Conservation (phyloP, 371 early-diverging fungal species). For the Mortierella sp. region DNA sequence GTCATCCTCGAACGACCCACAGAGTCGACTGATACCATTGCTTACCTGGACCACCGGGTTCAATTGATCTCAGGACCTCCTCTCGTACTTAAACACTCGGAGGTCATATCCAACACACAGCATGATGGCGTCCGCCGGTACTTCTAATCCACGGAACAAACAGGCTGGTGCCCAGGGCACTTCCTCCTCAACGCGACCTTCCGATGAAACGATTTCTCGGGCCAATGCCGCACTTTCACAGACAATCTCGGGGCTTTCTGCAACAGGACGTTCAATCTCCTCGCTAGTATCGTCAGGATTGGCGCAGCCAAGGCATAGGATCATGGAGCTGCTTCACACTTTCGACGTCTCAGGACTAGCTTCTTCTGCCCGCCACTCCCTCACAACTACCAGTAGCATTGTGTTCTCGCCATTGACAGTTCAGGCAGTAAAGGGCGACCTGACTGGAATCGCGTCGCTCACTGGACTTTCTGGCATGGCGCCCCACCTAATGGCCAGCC, state of each 20-base stretch:
- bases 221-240: slow-evolving; percentile 51
- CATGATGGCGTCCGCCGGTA: slow-evolving; percentile 47
- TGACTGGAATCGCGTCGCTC: slow-evolving; percentile 52
- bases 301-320: slow-evolving; percentile 46
- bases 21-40: not conserved
- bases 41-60: not conserved
- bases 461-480: slow-evolving; percentile 58
- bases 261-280: slow-evolving; percentile 47
- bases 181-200: slow-evolving; percentile 6
- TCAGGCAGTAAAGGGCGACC: slow-evolving; percentile 60
- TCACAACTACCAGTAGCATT: slow-evolving; percentile 59
- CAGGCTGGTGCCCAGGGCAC: slow-evolving; percentile 30
- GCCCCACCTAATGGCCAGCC: slow-evolving; percentile 59
- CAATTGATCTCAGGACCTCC: not conserved
- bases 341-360: slow-evolving; percentile 53
- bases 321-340: slow-evolving; percentile 49
- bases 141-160: slow-evolving; percentile 40
- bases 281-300: slow-evolving; percentile 51
- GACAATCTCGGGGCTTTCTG: slow-evolving; percentile 49
- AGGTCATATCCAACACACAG: not conserved
- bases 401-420: slow-evolving; percentile 59
- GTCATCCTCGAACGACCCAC: not conserved
- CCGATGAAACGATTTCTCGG: slow-evolving; percentile 20
- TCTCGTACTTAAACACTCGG: not conserved
- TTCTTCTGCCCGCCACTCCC: slow-evolving; percentile 49